A percentile compares a stretch with the other conserved stretches of the same genome.
Evolutionary conservation across 1,284 basidiomycete species (phyloP).

Genomic region (Leccinum huronense): DNA sequence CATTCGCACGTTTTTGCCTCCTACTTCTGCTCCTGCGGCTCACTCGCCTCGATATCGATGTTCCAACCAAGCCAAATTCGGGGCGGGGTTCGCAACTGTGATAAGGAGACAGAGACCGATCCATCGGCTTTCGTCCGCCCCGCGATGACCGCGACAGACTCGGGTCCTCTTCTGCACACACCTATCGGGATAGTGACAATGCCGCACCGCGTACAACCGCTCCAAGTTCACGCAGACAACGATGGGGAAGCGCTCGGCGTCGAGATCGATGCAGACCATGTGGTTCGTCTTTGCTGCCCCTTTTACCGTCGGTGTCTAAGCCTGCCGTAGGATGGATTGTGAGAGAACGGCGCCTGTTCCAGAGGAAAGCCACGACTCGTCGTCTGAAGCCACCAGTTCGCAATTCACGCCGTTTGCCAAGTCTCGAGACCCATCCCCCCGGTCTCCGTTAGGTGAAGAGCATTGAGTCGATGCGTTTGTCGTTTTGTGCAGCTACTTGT

Average conservation of each 20-base stretch:
- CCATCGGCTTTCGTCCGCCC: conserved; percentile 3
- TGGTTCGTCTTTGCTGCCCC: conserved; percentile 19
- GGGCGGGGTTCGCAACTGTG: conserved; percentile 16
- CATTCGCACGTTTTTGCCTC: conserved; percentile 12
- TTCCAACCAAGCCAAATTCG: conserved; percentile 3
- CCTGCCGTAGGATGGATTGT: conserved; percentile 1
- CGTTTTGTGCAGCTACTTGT: conserved; percentile 11
- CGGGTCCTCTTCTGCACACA: conserved; percentile 19
- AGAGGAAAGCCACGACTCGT: conserved; percentile 1
- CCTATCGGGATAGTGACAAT: conserved; percentile 21
- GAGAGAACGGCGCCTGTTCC: conserved; percentile 1
- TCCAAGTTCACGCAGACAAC: conserved; percentile 19
- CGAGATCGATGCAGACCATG: conserved; percentile 15
- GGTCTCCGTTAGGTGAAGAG: conserved; percentile 5
- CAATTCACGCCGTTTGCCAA: conserved; percentile 11
- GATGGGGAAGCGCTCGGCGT: conserved; percentile 13
- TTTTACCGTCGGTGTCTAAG: conserved; percentile 18
- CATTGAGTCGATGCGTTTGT: conserved; percentile 9
- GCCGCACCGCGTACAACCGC: conserved; percentile 9
- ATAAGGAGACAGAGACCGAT: conserved; percentile 27
- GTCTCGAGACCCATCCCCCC: conserved; percentile 19
- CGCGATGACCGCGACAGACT: conserved; percentile 25
- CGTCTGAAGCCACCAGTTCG: background rate
- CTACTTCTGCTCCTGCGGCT: conserved; percentile 3
- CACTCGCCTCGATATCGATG: conserved; percentile 1